phyloP scores from a whole-genome alignment of 2,329 filamentous ascomycete species.

The Akanthomyces dipterigenus region DNA sequence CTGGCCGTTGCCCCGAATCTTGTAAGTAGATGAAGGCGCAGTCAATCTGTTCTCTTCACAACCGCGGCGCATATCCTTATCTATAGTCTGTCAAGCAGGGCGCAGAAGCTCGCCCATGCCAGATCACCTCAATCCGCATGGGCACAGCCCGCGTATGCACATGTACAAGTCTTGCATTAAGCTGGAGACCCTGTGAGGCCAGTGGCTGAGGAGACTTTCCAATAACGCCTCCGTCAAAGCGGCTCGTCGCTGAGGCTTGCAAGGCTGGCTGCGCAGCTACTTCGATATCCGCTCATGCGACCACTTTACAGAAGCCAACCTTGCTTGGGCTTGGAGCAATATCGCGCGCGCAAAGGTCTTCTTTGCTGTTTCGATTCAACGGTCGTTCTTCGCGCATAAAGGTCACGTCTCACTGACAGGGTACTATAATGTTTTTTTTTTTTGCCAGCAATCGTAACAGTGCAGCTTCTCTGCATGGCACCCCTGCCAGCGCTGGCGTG shows the following conservation, averaged over 20 bases:
- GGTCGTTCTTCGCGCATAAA: too few relatives aligned
- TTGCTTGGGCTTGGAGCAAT: too few relatives aligned
- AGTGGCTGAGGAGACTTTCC: not conserved
- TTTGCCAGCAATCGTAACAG: not conserved
- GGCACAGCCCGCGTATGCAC: constrained; percentile 1
- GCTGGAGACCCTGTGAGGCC: not conserved
- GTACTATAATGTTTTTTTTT: too few relatives aligned
- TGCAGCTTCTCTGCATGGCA: not conserved
- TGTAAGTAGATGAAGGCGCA: not conserved
- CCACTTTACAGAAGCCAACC: not conserved
- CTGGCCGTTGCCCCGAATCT: not conserved
- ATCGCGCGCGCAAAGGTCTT: too few relatives aligned
- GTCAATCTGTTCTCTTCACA: not conserved
- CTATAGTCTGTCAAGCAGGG: not conserved
- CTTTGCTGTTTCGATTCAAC: too few relatives aligned
- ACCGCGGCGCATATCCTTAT: not conserved
- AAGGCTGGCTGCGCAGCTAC: not conserved
- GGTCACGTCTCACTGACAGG: too few relatives aligned
- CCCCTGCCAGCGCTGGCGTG: not conserved
- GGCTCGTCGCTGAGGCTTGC: not conserved
- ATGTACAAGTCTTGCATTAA: constrained; percentile 5
- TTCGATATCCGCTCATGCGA: not conserved
- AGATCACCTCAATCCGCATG: not conserved
- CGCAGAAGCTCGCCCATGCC: not conserved
- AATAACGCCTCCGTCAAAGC: not conserved